Evolutionary conservation across 2,329 filamentous ascomycete genomes (phyloP), one percentile per base, ranked within the genome.

Genomic region (Stenocarpella maydis): DNA sequence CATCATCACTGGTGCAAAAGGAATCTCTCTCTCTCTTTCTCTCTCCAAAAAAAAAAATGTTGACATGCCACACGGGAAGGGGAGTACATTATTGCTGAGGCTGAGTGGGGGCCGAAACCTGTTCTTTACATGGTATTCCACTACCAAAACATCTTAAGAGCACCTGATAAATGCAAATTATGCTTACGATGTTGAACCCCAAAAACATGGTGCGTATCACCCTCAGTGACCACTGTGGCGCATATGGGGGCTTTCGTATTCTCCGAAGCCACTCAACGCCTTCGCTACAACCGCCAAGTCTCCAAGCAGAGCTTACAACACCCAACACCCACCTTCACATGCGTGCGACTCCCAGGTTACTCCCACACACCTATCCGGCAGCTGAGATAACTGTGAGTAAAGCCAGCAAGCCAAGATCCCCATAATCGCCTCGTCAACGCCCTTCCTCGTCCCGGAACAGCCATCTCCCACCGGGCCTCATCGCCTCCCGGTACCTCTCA

Each of bases 401-500:
- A 45, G 28, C 26, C n/a, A 66, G 60, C 8, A 19, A 64, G 37
- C 39, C 24, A 34, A n/a, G 45, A 10, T 39, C 24, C 26, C 26
- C 10, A 10, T 12, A 17, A 28, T 5, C 34, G 60, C 5, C 53
- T 21, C 12, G 19, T 71, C 70, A 71, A 34, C 58, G 67, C 41
- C 55, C 55, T 72, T 77, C 91, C 78, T 97, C 95, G 78, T 98
- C 95, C 73, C 88, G 87, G 76, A 97, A 98, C 7, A 92, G 78
- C 91, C 92, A 98, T 71, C 87, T 84, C 0, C 95, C 95, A 6
- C 88, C 89, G 2, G 88, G 87, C 39, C 90, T 88, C 88, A 93
- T 92, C 1, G 96, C 95, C 77, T 98, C 94, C 61, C 90, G 85
- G 80, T 93, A 92, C 76, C 94, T 87, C 75, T 93, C 90, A 73